Conservation (phyloP, 805 yeast genomes). For the Sugiyamaella lignohabitans region DNA sequence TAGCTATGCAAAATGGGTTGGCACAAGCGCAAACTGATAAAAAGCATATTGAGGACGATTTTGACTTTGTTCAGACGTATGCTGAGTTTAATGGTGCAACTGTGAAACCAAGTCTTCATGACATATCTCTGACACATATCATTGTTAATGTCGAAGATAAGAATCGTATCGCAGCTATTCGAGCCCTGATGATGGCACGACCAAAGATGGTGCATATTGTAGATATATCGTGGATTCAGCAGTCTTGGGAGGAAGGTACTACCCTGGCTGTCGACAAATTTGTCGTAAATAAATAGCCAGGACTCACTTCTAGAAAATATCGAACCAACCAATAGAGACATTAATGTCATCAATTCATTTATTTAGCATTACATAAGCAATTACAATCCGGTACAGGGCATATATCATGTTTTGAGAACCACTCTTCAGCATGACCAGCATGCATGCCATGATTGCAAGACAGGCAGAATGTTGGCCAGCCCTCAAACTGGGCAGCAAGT, state of each 20-base stretch:
- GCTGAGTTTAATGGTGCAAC: conserved; percentile 39
- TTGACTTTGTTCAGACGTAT: conserved; percentile 18
- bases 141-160: conserved; percentile 5
- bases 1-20: conserved; percentile 12
- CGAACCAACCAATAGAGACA: neutral
- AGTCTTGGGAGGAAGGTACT: conserved; percentile 30
- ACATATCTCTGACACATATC: conserved; percentile 38
- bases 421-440: conserved; percentile 91
- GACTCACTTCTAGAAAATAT: too few relatives aligned
- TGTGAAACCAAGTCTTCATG: conserved; percentile 25
- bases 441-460: conserved; percentile 92
- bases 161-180: conserved; percentile 22
- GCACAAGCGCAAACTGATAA: neutral
- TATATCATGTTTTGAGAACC: conserved; percentile 81
- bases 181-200: conserved; percentile 2
- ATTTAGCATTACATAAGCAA: conserved; percentile 59
- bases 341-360: neutral
- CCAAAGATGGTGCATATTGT: conserved; percentile 29
- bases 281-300: neutral
- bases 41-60: conserved; percentile 29
- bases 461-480: conserved; percentile 89
- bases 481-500: conserved; percentile 46
- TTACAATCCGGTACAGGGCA: conserved; percentile 95
- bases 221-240: conserved; percentile 33
- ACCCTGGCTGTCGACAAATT: conserved; percentile 23